Base-by-base conservation (phyloP, 768 basidiomycete genomes). In the Hirschioporus abietinus region DNA sequence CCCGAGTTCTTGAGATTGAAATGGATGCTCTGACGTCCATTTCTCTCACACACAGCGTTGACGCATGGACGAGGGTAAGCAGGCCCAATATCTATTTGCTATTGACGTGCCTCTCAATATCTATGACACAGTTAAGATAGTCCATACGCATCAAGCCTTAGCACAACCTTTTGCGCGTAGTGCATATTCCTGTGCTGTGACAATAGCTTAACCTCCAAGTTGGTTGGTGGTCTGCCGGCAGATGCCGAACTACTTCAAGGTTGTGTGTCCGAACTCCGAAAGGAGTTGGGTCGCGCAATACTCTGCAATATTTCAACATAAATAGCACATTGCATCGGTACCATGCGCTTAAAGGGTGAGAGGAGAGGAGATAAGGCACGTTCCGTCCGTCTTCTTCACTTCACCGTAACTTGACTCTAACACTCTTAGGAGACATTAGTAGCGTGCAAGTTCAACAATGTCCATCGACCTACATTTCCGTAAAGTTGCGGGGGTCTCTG, bases 401-500 rank as follows among this genome's bases (percentile, higher is more conserved):
- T 30, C 42, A 5, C 3, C 42, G n/a, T n/a, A n/a, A 20, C 42
- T 52, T 52, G n/a, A n/a, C 42, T 12, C 20, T 52, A 52, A 52
- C 20, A 3, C 42, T 52, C 20, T 1, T 20, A 52, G 20, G 15
- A 2, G 42, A 52, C 20, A 12, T 5, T 12, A 5, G 42, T 52
- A 30, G 8, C 30, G 2, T 2, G 8, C 30, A 30, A 30, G 8
- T 2, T 52, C 20, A 52, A 20, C 42, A 1, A 52, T 52, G 42
- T 52, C 42, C 4, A 20, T 52, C 42, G 42, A 64, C 35, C 60
- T 66, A 5, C 52, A 52, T 10, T 10, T 63, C 35, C 66, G 66
- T 27, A 2, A 12, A 34, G 26, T 67, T 30, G 66, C n/a, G 25
- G 63, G 52, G 1, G 26, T 23, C n/a, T 26, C 15, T 23, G 63